A percentile compares a stretch with the other conserved stretches of the same genome.
These are phyloP conservation scores for Scenedesmus sp. DNA, from an alignment of 163 green algal species.

Conservation along the genomic window DNA sequence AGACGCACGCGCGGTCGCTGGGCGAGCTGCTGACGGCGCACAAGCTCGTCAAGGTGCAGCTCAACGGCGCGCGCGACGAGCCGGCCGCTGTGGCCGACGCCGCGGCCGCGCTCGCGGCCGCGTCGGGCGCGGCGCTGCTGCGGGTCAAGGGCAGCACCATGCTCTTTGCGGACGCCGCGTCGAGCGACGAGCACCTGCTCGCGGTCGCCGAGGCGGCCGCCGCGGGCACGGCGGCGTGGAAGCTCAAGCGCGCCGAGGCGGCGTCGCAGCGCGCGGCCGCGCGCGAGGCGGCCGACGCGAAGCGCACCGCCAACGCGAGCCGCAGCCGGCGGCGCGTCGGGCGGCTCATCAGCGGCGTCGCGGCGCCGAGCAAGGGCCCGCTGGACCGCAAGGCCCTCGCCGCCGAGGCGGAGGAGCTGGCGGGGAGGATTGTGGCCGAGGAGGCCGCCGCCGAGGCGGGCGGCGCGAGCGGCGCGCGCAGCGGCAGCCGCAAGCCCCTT, in stretches of 20 bases:
- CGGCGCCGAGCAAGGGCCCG: constrained; percentile 4
- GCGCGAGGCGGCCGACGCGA: neutral
- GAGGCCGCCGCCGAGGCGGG: neutral
- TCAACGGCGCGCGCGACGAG: constrained; percentile 5
- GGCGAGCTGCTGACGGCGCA: constrained; percentile 13
- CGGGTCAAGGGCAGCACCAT: constrained; percentile 26
- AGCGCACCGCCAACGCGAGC: constrained; percentile 16
- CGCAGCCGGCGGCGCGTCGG: constrained; percentile 19
- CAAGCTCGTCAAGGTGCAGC: constrained; percentile 38
- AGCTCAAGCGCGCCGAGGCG: neutral
- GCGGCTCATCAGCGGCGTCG: constrained; percentile 16
- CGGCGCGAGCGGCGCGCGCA: too few species aligned
- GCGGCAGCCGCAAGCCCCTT: too few species aligned
- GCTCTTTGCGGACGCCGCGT: constrained; percentile 17
- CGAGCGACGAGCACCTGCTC: constrained; percentile 16
- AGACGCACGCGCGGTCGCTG: constrained; percentile 24
- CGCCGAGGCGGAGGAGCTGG: constrained; percentile 30
- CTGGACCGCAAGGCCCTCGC: constrained; percentile 5
- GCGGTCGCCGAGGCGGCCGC: constrained; percentile 1
- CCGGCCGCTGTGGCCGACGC: neutral
- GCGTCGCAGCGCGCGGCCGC: constrained; percentile 6
- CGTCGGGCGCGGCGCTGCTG: neutral
- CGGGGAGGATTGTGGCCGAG: constrained; percentile 25
- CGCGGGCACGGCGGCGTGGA: constrained; percentile 17
- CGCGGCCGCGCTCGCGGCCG: neutral